phyloP scores from a whole-genome alignment of 495 filamentous ascomycete species.

The Sordaria brevicollis region DNA sequence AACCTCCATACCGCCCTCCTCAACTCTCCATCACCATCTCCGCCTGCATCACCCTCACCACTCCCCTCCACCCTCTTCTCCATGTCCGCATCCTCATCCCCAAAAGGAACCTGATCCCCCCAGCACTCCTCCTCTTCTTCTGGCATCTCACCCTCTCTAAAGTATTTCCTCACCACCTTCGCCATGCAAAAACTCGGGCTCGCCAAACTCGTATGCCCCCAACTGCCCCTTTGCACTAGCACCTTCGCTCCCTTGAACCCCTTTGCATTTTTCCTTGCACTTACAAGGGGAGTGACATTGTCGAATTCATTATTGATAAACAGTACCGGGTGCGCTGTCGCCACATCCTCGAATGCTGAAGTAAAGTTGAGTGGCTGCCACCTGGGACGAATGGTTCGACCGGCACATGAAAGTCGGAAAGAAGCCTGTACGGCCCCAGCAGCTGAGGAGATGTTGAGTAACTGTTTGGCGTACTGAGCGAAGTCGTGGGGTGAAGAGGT shows the following conservation, averaged over 20 bases:
- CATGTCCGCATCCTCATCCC: not conserved
- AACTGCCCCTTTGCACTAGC: slow-evolving; percentile 41
- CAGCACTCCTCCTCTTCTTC: slow-evolving; percentile 20
- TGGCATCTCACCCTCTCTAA: slow-evolving; percentile 25
- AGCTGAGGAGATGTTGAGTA: slow-evolving; percentile 36
- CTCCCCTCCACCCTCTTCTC: not conserved
- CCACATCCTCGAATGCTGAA: not conserved
- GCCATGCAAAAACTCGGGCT: slow-evolving; percentile 26
- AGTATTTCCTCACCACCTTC: slow-evolving; percentile 22
- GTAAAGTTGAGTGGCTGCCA: slow-evolving; percentile 36
- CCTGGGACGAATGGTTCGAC: slow-evolving; percentile 46
- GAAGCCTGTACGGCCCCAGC: slow-evolving; percentile 51
- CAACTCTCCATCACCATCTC: not conserved
- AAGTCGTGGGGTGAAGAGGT: slow-evolving; percentile 35
- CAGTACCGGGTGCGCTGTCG: slow-evolving; percentile 42
- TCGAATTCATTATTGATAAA: slow-evolving; percentile 46
- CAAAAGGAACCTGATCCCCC: slow-evolving; percentile 16
- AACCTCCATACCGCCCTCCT: slow-evolving; percentile 1
- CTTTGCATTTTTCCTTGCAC: slow-evolving; percentile 38
- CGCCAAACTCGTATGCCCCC: slow-evolving; percentile 33
- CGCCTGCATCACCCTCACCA: not conserved
- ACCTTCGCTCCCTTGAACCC: slow-evolving; percentile 42
- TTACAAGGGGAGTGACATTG: slow-evolving; percentile 43
- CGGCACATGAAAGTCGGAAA: slow-evolving; percentile 45
- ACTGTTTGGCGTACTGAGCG: slow-evolving; percentile 28